Evolutionary conservation across 2,329 filamentous ascomycete genomes (phyloP), one percentile per base, ranked within the genome.

Genomic region (Diaporthe sp.): DNA sequence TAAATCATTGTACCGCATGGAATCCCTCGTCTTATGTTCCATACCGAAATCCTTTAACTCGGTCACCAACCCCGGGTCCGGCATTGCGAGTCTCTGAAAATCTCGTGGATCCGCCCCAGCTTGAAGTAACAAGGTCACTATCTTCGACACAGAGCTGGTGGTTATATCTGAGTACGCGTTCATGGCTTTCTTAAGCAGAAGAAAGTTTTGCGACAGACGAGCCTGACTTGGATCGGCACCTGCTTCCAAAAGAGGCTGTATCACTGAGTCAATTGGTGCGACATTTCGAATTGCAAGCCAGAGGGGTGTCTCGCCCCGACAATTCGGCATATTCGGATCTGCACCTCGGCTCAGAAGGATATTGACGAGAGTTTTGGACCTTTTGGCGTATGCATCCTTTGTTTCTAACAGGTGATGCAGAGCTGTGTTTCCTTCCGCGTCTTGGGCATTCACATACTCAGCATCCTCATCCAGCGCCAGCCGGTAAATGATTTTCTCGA

Each of bases 341-440:
- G 60, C 60, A 1, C 60, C 60, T 33, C 40, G 40, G 5, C 25
- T 13, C 28, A 47, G 19, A 9, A 64, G 40, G 33, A 33, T 1
- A 2, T 45, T 47, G 25, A 64, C 60, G 9, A 47, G 17, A 3
- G 0, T 13, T 0, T 30, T 13, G 8, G 3, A 33, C 4, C 9
- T n/a, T 1, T 4, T 0, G 1, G 25, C 0, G 17, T 7, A 10
- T 17, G 6, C 8, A 13, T 8, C 3, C 8, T 22, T 45, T 4
- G 40, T 10, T 45, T 17, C 28, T 1, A 13, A 2, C 17, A 64
- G 2, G 25, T 64, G 4, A 8, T 64, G 60, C 40, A 64, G 4
- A 1, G 60, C 38, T 4, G 60, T 47, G 15, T 12, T 15, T 4
- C 40, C 40, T 4, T n/a, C 17, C 5, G 1, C 25, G 9, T 64